Evolutionary conservation across 148 eudicot genomes (phyloP).

Genomic region (Cornus suecica): DNA sequence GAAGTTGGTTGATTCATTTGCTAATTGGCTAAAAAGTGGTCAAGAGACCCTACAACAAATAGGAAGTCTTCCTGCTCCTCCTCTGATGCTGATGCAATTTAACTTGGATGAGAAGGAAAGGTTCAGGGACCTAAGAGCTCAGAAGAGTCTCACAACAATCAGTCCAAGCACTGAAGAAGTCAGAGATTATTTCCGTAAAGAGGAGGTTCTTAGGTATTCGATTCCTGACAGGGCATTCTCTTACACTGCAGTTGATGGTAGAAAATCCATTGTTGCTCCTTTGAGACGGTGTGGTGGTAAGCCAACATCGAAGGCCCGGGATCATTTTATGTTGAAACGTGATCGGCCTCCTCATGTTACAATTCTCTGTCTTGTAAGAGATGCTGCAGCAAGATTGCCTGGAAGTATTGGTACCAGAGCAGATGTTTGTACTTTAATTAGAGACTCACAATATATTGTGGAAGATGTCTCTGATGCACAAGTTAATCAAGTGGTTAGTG

Average conservation of each 20-base stretch:
- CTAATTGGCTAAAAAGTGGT: constrained; percentile 91
- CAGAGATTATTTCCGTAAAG: constrained; percentile 72
- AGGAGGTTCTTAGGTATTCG: constrained; percentile 77
- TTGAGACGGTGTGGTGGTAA: constrained; percentile 94
- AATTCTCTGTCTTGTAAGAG: constrained; percentile 94
- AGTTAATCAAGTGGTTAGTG: constrained; percentile 92
- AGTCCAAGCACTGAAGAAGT: constrained; percentile 80
- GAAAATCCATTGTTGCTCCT: constrained; percentile 92
- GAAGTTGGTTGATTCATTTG: constrained; percentile 86
- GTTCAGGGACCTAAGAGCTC: constrained; percentile 85
- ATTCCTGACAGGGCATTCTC: constrained; percentile 92
- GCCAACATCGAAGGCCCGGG: constrained; percentile 96
- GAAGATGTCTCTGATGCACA: constrained; percentile 80
- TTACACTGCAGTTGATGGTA: constrained; percentile 96
- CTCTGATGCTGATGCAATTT: constrained; percentile 57
- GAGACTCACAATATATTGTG: constrained; percentile 87
- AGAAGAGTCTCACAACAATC: constrained; percentile 87
- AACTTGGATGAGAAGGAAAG: constrained; percentile 89
- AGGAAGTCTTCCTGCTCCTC: constrained; percentile 91
- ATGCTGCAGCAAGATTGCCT: constrained; percentile 94
- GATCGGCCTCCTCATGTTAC: constrained; percentile 98
- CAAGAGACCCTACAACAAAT: constrained; percentile 89
- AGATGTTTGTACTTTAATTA: constrained; percentile 88
- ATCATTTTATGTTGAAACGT: constrained; percentile 83
- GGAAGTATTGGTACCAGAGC: constrained; percentile 94